These are phyloP conservation scores for Hypoxylon sp. DNA, from an alignment of 2,329 filamentous ascomycete species.

Conservation along the genomic window DNA sequence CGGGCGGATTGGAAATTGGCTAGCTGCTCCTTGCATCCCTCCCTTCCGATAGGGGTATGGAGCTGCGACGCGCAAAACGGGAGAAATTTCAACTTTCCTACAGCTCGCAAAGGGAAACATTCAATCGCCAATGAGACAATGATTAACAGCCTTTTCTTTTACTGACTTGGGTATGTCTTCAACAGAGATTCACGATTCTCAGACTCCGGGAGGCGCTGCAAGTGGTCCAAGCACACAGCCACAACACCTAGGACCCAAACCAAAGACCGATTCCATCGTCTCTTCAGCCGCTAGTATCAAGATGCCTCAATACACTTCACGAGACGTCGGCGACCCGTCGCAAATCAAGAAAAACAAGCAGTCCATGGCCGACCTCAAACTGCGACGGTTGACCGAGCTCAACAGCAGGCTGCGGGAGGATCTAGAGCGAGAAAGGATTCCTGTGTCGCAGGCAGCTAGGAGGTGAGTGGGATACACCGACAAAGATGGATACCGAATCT, in stretches of 20 bases:
- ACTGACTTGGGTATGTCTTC: conserved; percentile 45
- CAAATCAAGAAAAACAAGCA: conserved; percentile 94
- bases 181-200: conserved; percentile 46
- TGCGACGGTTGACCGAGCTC: conserved; percentile 94
- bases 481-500: background rate
- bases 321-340: conserved; percentile 76
- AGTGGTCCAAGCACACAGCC: conserved; percentile 46
- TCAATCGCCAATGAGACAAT: conserved; percentile 40
- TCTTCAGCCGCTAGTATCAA: conserved; percentile 53
- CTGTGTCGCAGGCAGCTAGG: conserved; percentile 92
- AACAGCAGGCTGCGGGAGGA: conserved; percentile 97
- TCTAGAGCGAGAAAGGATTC: conserved; percentile 93
- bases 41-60: conserved; percentile 44
- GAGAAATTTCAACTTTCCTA: conserved; percentile 19
- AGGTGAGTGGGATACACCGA: conserved; percentile 69
- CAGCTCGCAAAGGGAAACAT: conserved; percentile 16
- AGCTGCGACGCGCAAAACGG: conserved; percentile 36
- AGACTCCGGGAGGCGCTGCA: conserved; percentile 41
- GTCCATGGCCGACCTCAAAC: conserved; percentile 98
- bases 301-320: conserved; percentile 77
- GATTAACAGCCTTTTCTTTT: conserved; percentile 24
- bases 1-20: conserved; percentile 42
- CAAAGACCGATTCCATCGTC: conserved; percentile 41
- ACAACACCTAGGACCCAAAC: conserved; percentile 37
- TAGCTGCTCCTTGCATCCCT: conserved; percentile 42